Evolutionary conservation across 2,329 filamentous ascomycete genomes (phyloP).

Genomic region (Ilyonectria destructans): DNA sequence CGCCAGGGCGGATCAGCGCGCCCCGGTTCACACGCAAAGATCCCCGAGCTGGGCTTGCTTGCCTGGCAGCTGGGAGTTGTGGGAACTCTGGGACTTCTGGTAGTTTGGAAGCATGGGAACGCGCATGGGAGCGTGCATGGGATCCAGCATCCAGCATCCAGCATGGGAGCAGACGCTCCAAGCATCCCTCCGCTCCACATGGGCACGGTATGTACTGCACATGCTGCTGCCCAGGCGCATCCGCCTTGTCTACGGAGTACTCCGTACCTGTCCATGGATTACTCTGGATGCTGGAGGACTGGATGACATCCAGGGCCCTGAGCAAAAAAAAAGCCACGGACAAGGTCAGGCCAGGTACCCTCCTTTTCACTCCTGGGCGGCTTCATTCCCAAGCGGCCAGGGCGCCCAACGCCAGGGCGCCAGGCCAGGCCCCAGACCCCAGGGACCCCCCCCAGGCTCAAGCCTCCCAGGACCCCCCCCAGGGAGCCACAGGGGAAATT

Average conservation of each 20-base stretch:
- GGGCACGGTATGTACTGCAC: background rate
- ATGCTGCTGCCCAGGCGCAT: background rate
- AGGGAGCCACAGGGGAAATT: conserved; percentile 17
- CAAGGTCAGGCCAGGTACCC: conserved; percentile 44
- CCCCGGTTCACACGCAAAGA: conserved; percentile 21
- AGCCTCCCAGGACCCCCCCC: conserved; percentile 16
- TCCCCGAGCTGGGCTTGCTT: conserved; percentile 25
- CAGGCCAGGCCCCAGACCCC: conserved; percentile 15
- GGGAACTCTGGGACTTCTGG: conserved; percentile 3
- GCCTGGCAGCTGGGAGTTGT: conserved; percentile 10
- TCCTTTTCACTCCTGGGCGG: conserved; percentile 15
- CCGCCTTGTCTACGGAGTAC: background rate
- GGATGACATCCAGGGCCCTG: conserved; percentile 41
- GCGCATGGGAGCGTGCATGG: background rate
- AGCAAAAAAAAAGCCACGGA: conserved; percentile 37
- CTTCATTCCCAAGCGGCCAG: conserved; percentile 37
- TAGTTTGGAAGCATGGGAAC: background rate
- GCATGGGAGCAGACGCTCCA: conserved; percentile 15
- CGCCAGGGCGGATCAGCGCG: conserved; percentile 22
- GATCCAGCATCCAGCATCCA: conserved; percentile 1
- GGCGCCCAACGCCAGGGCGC: conserved; percentile 29
- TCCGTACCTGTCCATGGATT: background rate
- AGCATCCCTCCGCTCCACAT: background rate
- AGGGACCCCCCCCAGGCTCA: background rate
- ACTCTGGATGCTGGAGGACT: conserved; percentile 8